Evolutionary conservation across 306 rosid species (phyloP).

Genomic region (Lupinus albus): DNA sequence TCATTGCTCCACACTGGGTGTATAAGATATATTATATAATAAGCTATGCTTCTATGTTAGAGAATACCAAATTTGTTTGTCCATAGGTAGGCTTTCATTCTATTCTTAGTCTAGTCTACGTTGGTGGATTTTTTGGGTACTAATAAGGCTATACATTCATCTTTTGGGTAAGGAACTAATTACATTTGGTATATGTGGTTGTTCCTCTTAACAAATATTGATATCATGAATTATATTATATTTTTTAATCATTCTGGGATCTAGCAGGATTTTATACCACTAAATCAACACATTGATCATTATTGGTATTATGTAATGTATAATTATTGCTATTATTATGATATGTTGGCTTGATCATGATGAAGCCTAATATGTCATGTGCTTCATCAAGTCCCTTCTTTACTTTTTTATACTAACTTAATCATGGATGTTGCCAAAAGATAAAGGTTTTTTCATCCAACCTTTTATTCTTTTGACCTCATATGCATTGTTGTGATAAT

Average conservation of each 20-base stretch:
- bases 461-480: constrained; percentile 16
- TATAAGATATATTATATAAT: not conserved
- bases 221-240: too few relatives aligned
- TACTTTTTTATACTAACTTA: not conserved
- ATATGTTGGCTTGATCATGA: constrained; percentile 27
- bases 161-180: too few relatives aligned
- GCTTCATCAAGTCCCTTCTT: constrained; percentile 28
- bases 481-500: constrained; percentile 25
- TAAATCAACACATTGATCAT: too few relatives aligned
- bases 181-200: too few relatives aligned
- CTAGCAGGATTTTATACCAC: too few relatives aligned
- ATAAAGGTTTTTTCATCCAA: constrained; percentile 19
- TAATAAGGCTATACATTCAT: too few relatives aligned
- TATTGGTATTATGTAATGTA: too few relatives aligned
- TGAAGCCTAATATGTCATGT: constrained; percentile 30
- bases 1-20: not conserved
- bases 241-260: too few relatives aligned
- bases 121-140: too few relatives aligned
- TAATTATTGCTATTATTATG: too few relatives aligned
- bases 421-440: constrained; percentile 42
- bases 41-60: not conserved
- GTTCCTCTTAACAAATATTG: too few relatives aligned
- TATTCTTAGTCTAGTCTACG: constrained; percentile 1
- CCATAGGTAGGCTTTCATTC: not conserved
- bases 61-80: not conserved